Evolutionary conservation across 805 yeast genomes (phyloP), one percentile per base, ranked within the genome.

Genomic region (Martiniozyma abietophila): DNA sequence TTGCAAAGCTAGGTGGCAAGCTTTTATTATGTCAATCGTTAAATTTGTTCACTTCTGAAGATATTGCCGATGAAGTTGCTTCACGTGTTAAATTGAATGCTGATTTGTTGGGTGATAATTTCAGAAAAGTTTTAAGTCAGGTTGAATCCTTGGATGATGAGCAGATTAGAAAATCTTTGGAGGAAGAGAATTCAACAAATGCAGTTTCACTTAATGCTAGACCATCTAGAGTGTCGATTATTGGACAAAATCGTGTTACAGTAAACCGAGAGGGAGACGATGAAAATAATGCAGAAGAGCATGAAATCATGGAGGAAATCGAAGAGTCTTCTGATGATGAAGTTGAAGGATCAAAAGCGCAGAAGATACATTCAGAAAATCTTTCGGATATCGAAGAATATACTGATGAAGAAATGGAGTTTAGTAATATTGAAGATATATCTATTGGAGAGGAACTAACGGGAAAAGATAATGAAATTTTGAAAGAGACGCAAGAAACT

Each of bases 21-120:
- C 21, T 58, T 18, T 28, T 44, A 11, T 31, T 49, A 25, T 37
- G 33, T 17, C 35, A 40, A 25, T 36, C 35, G 6, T 31, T 35
- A 8, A n/a, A 31, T 11, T 24, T 34, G 17, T 34, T 29, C 10
- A 14, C 24, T 8, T 27, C 20, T 12, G 9, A 27, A 4, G 38
- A 31, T 11, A 14, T 32, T 8, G 18, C 31, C 3, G 33, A 29
- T 24, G 36, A 45, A n/a, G 29, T 48, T 6, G 17, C 41, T 2
- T 21, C 31, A 6, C 47, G 61, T 43, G 25, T 58, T 25, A 25
- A 34, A 6, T 36, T 51, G 22, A 58, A 58, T 38, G 38, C 40
- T 10, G 31, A 36, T 5, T 29, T 32, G 1, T 39, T 58, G 18
- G 58, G 58, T 2, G 22, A 32, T 4, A 30, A 52, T 19, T 53